Evolutionary conservation across 306 rosid species (phyloP), one percentile per base, ranked within the genome.

Genomic region (Alnus glutinosa): DNA sequence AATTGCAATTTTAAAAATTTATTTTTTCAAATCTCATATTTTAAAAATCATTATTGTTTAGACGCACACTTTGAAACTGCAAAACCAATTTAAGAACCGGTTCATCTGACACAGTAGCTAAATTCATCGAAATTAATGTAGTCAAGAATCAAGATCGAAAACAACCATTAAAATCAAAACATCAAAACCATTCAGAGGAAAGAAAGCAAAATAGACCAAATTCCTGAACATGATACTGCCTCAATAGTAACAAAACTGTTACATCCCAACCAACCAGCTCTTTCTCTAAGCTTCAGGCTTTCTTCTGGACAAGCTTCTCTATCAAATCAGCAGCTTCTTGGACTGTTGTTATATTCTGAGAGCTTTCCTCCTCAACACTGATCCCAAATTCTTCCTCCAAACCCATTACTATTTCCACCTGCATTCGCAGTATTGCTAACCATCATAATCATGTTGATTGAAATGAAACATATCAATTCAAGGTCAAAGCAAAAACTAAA

Each of bases 401-500:
- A 59, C 74, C 66, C 92, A 88, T 88, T 34, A 84, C 88, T 86
- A 88, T 88, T 71, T 88, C 92, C 70, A 88, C 89, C 91, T 88
- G 80, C 83, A 28, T 28, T 50, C 48, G 44, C 36, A 34, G 23
- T 47, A 7, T n/a, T 42, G 30, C 39, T 18, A 39, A 18, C 7
- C 15, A 14, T 39, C 50, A 9, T 18, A 16, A 28, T 67, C 50
- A 9, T 37, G 15, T 16, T 67, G 32, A 8, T 7, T 36, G 23
- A 67, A 39, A 67, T 9, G 2, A 67, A 39, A 7, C 3, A 39
- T 67, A 7, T 0, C 1, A 34, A 63, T 7, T 63, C n/a, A 11
- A 13, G 13, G 70, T 63, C n/a, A 32, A 32, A 67, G 51, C 49
- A 39, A 67, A 67, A 39, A 39, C 50, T 18, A 23, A 68, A 68